Evolutionary conservation across 2,329 filamentous ascomycete genomes (phyloP), one percentile per base, ranked within the genome.

Genomic region (Aspergillus aculeatus): DNA sequence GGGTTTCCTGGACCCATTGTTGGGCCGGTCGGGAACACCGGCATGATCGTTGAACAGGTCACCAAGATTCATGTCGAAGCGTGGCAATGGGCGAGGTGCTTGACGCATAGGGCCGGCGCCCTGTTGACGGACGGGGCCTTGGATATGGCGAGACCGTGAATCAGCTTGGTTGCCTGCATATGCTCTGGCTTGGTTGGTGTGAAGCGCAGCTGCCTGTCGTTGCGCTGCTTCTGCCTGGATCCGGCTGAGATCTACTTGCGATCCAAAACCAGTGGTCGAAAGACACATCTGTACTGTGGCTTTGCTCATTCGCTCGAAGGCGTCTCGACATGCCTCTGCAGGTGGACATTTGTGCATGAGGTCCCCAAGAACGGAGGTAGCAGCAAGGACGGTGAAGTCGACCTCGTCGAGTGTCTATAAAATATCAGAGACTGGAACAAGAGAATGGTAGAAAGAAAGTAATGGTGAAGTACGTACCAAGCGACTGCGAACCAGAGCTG

Each of bases 241-340:
- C 24, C 65, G 68, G 29, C 62, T 66, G 50, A 73, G 64, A 31
- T 73, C 72, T 23, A 74, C 70, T 56, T 75, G 75, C 5, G 74
- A 75, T 32, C 90, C 91, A 65, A 96, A 96, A 0, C 91, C 91
- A 19, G 90, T 93, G 1, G 89, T 94, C 1, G 89, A 91, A 73
- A 93, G 89, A 66, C 91, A 92, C 93, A 97, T 97, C 72, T 94
- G 91, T 53, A 98, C 90, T 0, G 94, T 98, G 10, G 93, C 93
- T 78, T 95, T 96, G 69, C 91, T 93, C 80, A 96, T 98, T 44
- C 94, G 86, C 68, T 96, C 91, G 72, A 98, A 97, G 0, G 95
- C 93, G 73, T 98, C 93, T 14, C 92, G 87, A 74, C 94, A 98
- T 11, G 93, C 92, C 80, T 97, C 93, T 32, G 94, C 94, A 0